Conservation (phyloP, 1,284 basidiomycete species). For the Cutaneotrichosporon arboriforme region DNA sequence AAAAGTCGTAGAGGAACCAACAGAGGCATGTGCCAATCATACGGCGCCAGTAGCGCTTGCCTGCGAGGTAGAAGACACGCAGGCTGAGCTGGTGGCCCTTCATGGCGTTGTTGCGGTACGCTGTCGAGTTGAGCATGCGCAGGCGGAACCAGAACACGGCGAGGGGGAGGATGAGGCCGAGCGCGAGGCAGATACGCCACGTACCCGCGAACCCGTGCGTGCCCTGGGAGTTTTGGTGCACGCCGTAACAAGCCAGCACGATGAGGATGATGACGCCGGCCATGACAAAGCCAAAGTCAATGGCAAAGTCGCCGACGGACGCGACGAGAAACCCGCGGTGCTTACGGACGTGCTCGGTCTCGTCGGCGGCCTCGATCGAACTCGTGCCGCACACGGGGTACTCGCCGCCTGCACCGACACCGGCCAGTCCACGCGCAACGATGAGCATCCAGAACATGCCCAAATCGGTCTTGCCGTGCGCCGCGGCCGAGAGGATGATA, state of each 20-base stretch:
- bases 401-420: conserved; percentile 67
- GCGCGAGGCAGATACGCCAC: conserved; percentile 28
- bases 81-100: conserved; percentile 16
- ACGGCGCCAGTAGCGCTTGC: conserved; percentile 62
- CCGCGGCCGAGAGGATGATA: conserved; percentile 21
- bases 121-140: conserved; percentile 29
- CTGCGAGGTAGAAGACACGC: conserved; percentile 47
- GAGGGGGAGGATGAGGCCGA: conserved; percentile 28
- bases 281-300: conserved; percentile 21
- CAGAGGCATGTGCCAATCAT: conserved; percentile 52
- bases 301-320: conserved; percentile 58
- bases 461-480: conserved; percentile 18
- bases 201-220: conserved; percentile 15
- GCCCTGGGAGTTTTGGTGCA: conserved; percentile 3
- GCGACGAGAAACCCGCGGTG: conserved; percentile 66
- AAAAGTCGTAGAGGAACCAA: conserved; percentile 64
- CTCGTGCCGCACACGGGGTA: conserved; percentile 64
- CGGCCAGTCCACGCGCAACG: conserved; percentile 63
- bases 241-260: conserved; percentile 21
- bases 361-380: conserved; percentile 66
- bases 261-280: conserved; percentile 22
- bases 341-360: conserved; percentile 52
- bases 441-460: conserved; percentile 69
- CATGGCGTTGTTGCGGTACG: conserved; percentile 28
- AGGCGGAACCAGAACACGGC: conserved; percentile 32